These are phyloP conservation scores for Lenwebbia sp. DNA, from an alignment of 345 rosid species.

Conservation along the genomic window DNA sequence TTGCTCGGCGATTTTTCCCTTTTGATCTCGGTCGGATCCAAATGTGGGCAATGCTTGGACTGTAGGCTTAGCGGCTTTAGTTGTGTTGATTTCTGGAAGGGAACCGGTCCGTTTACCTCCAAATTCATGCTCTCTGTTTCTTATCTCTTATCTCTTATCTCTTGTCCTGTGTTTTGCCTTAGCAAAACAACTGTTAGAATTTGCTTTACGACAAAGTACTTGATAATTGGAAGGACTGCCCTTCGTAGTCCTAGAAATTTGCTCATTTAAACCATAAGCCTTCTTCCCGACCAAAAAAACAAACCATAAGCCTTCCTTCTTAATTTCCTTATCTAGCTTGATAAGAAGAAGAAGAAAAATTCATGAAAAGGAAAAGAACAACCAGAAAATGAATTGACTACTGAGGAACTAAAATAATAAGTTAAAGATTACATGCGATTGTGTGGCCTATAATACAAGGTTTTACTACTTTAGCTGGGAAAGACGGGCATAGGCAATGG, in stretches of 20 bases:
- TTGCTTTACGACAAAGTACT: neutral
- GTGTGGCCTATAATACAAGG: neutral
- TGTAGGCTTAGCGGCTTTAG: neutral
- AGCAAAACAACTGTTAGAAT: neutral
- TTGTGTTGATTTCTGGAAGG: neutral
- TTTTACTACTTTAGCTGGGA: neutral
- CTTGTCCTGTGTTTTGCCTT: neutral
- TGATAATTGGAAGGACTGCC: neutral
- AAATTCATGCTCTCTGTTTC: neutral
- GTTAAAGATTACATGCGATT: neutral
- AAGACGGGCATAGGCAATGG: neutral
- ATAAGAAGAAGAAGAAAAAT: neutral
- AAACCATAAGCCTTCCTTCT: neutral
- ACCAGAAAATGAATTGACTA: neutral
- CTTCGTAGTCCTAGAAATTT: neutral
- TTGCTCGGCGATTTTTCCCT: neutral
- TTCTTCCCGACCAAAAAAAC: too few relatives aligned
- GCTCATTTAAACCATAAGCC: neutral
- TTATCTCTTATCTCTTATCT: neutral
- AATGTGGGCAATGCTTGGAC: neutral
- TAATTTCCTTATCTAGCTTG: neutral
- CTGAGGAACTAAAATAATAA: neutral
- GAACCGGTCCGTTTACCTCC: neutral
- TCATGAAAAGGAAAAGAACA: too few relatives aligned
- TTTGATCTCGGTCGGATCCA: neutral